phyloP scores from a whole-genome alignment of 129 eudicot genomes.

The Flaveria linearis region DNA sequence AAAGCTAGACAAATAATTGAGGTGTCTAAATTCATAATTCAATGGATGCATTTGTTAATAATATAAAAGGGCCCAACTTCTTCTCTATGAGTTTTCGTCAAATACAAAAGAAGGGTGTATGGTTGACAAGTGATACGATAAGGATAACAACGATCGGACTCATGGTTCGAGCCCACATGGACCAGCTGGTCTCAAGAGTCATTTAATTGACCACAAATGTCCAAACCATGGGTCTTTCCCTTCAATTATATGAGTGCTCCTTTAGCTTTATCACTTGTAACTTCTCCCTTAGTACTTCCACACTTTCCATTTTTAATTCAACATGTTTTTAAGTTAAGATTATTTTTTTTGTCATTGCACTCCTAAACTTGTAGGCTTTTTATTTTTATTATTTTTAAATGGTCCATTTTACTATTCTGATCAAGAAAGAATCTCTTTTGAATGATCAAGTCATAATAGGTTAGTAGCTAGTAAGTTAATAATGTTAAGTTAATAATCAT shows the following conservation, averaged over 20 bases:
- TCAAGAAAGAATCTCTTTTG: too few species aligned
- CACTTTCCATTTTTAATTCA: too few species aligned
- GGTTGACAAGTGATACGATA: slow-evolving; percentile 28
- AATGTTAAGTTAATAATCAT: too few species aligned
- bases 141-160: not conserved
- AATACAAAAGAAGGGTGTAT: slow-evolving; percentile 25
- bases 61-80: not conserved
- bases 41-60: not conserved
- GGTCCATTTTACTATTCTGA: too few species aligned
- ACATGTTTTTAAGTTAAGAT: too few species aligned
- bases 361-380: too few species aligned
- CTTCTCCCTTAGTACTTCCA: not conserved
- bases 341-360: too few species aligned
- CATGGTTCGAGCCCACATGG: slow-evolving; percentile 5
- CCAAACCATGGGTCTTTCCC: slow-evolving; percentile 11
- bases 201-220: not conserved
- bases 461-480: too few species aligned
- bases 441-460: too few species aligned
- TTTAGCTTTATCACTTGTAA: slow-evolving; percentile 10
- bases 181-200: slow-evolving; percentile 1
- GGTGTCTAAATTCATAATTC: not conserved
- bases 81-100: not conserved
- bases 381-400: too few species aligned
- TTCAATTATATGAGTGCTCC: not conserved
- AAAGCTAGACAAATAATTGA: not conserved